These are phyloP conservation scores for Camellia granthamiana DNA, from an alignment of 148 eudicot genomes.

Conservation along the genomic window DNA sequence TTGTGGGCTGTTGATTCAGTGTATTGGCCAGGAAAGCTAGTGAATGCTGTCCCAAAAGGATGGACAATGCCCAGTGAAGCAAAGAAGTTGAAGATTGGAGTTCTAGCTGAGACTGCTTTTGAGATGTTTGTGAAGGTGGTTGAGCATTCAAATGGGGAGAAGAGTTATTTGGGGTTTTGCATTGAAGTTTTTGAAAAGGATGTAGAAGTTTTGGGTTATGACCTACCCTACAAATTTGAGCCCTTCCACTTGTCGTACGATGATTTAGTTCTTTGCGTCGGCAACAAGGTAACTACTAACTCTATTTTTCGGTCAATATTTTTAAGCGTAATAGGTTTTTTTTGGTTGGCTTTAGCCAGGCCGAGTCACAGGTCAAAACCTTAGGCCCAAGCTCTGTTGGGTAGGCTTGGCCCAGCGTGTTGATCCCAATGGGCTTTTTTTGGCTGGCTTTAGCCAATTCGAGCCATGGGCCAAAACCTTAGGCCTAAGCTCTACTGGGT, in stretches of 20 bases:
- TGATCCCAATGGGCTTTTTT: no score
- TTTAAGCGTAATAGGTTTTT: no score
- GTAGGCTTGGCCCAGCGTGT: no score
- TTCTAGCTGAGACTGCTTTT: slow-evolving; percentile 37
- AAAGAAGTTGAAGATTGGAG: slow-evolving; percentile 37
- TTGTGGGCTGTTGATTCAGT: slow-evolving; percentile 12
- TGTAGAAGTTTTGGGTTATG: background rate
- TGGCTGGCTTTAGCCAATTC: no score
- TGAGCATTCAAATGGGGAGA: background rate
- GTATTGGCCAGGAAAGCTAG: slow-evolving; percentile 45
- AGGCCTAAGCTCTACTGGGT: no score
- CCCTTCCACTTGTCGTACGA: slow-evolving; percentile 10
- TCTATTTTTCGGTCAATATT: no score
- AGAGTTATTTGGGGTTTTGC: slow-evolving; percentile 12
- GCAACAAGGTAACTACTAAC: slow-evolving; percentile 17
- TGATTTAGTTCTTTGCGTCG: slow-evolving; percentile 12
- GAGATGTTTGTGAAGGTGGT: slow-evolving; percentile 42
- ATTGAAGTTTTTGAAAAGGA: slow-evolving; percentile 12
- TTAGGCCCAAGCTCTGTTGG: no score
- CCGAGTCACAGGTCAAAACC: no score
- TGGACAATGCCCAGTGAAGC: slow-evolving; percentile 44
- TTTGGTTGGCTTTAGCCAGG: no score
- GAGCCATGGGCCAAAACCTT: no score
- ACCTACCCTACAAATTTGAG: background rate
- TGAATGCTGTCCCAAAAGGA: slow-evolving; percentile 35